Percentiles rank a stretch among this genome's conserved stretches.
Evolutionary conservation across 2,329 filamentous ascomycete genomes (phyloP).

Genomic region (Lanzia echinophila): DNA sequence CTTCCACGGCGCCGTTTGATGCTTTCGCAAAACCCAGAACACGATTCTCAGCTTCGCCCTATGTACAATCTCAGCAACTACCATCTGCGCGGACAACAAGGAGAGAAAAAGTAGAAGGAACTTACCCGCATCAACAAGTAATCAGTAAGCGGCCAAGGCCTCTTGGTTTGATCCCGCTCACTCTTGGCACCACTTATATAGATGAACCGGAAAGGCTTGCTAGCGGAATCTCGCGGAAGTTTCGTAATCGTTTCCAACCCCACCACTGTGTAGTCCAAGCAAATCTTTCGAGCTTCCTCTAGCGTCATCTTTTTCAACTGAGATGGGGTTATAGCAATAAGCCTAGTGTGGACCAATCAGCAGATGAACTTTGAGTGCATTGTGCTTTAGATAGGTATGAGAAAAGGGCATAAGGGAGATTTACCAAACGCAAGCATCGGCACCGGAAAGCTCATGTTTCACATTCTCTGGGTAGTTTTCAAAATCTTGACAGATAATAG

Average conservation of each 20-base stretch:
- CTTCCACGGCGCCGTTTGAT: constrained; percentile 34
- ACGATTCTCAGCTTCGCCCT: constrained; percentile 42
- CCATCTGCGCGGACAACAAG: not conserved
- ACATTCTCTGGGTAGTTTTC: constrained; percentile 29
- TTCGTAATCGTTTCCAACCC: constrained; percentile 33
- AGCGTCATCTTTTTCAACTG: constrained; percentile 29
- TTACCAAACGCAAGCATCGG: constrained; percentile 35
- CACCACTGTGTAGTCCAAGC: constrained; percentile 33
- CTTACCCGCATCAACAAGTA: constrained; percentile 43
- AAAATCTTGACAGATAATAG: constrained; percentile 30
- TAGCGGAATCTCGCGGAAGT: constrained; percentile 14
- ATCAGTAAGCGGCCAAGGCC: constrained; percentile 32
- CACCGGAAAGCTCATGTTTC: constrained; percentile 27
- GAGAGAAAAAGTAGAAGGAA: not conserved
- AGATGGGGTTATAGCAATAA: constrained; percentile 38
- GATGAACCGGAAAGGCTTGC: constrained; percentile 39
- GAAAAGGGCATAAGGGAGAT: not conserved
- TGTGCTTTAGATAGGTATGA: not conserved
- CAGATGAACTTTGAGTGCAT: not conserved
- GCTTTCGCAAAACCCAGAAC: constrained; percentile 37
- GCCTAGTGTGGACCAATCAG: constrained; percentile 27
- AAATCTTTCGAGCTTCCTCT: constrained; percentile 36
- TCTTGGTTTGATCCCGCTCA: constrained; percentile 41
- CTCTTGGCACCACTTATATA: constrained; percentile 42
- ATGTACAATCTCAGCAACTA: not conserved